Conservation (phyloP, 441 rosid species). For the Jatropha podagrica region DNA sequence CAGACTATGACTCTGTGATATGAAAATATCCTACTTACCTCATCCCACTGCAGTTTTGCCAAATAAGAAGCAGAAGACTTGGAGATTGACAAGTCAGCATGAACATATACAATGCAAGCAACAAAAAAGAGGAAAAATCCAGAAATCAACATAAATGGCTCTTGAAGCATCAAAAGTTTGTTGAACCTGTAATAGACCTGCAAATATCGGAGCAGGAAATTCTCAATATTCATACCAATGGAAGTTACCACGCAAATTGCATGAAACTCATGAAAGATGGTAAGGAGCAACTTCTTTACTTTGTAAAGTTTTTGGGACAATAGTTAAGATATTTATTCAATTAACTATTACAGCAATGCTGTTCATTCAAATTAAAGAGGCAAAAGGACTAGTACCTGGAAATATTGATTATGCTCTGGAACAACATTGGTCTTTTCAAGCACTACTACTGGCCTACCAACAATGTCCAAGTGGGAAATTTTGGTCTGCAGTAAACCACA, state of each 20-base stretch:
- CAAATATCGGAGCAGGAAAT: constrained; percentile 6
- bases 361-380: constrained; percentile 5
- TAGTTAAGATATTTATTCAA: not conserved
- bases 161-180: constrained; percentile 70
- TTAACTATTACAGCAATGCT: not conserved
- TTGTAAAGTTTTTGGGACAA: not conserved
- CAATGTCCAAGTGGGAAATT: constrained; percentile 80
- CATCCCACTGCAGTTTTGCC: constrained; percentile 95
- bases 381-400: constrained; percentile 62
- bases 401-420: constrained; percentile 83
- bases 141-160: constrained; percentile 84
- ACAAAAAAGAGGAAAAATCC: constrained; percentile 78
- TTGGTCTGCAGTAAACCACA: constrained; percentile 54
- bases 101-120: constrained; percentile 66
- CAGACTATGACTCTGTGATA: not conserved
- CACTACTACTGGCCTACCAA: constrained; percentile 83
- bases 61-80: constrained; percentile 86
- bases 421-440: constrained; percentile 78
- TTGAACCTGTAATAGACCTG: constrained; percentile 93
- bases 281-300: not conserved
- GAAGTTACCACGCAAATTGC: not conserved
- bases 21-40: constrained; percentile 40
- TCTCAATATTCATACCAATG: not conserved
- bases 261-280: not conserved
- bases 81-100: constrained; percentile 87